phyloP scores from a whole-genome alignment of 2,329 filamentous ascomycete genomes.

The Fusarium bulbicola region DNA sequence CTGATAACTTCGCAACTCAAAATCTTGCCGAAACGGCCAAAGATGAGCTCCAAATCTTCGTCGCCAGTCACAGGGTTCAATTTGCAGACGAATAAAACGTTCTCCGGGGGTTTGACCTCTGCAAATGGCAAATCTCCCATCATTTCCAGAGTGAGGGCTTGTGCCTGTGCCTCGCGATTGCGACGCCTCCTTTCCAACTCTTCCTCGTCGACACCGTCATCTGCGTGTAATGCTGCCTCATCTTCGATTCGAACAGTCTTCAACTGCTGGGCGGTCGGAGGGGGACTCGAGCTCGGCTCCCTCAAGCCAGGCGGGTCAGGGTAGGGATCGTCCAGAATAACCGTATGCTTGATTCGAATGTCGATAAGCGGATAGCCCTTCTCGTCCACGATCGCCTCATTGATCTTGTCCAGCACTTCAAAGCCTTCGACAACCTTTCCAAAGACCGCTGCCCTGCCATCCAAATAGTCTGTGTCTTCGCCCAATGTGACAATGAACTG shows the following conservation, averaged over 20 bases:
- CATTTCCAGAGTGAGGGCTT: conserved; percentile 95
- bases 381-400: conserved; percentile 86
- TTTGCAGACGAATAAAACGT: conserved; percentile 98
- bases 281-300: conserved; percentile 81
- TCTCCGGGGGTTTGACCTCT: conserved; percentile 96
- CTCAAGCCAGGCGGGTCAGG: conserved; percentile 80
- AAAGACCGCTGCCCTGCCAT: conserved; percentile 94
- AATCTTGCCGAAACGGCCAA: conserved; percentile 95
- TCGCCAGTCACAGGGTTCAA: conserved; percentile 96
- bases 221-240: conserved; percentile 81
- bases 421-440: conserved; percentile 97
- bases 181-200: conserved; percentile 81
- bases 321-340: conserved; percentile 91
- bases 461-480: conserved; percentile 87
- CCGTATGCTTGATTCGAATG: conserved; percentile 92
- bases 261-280: conserved; percentile 84
- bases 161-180: conserved; percentile 90
- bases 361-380: conserved; percentile 90
- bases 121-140: conserved; percentile 97
- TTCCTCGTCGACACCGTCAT: conserved; percentile 78
- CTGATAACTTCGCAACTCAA: conserved; percentile 95
- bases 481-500: conserved; percentile 95
- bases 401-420: conserved; percentile 92
- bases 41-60: conserved; percentile 93
- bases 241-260: conserved; percentile 92